These are phyloP conservation scores for Cyberlindnera bimundalis DNA, from an alignment of 805 yeast species.

Conservation along the genomic window DNA sequence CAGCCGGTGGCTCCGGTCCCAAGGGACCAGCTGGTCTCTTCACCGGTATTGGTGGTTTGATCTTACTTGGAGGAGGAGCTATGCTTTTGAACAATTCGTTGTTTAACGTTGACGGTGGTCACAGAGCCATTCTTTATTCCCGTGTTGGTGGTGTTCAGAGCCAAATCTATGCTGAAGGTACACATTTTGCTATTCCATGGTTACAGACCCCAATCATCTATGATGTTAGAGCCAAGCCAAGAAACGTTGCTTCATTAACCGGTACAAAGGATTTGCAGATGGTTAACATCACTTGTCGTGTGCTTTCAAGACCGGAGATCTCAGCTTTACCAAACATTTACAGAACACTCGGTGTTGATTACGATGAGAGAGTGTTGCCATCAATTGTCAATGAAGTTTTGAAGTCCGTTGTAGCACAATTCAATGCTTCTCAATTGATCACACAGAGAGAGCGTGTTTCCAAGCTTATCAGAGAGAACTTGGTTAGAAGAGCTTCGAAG, in stretches of 20 bases:
- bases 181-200: constrained; percentile 94
- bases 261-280: constrained; percentile 98
- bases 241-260: constrained; percentile 92
- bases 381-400: constrained; percentile 97
- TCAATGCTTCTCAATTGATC: constrained; percentile 95
- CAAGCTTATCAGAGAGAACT: constrained; percentile 82
- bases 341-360: constrained; percentile 90
- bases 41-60: constrained; percentile 61
- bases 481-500: constrained; percentile 85
- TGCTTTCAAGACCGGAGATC: constrained; percentile 83
- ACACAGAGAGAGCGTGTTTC: constrained; percentile 99
- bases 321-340: constrained; percentile 75
- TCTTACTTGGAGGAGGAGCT: constrained; percentile 57
- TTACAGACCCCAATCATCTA: constrained; percentile 87
- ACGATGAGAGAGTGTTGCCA: constrained; percentile 95
- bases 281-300: constrained; percentile 99
- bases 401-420: constrained; percentile 96
- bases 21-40: constrained; percentile 49
- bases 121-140: constrained; percentile 91
- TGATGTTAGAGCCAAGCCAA: constrained; percentile 96
- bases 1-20: constrained; percentile 38
- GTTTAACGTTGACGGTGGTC: constrained; percentile 97
- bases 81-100: constrained; percentile 51
- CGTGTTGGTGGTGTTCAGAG: constrained; percentile 83
- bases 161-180: constrained; percentile 85